Evolutionary conservation across 1,284 basidiomycete species (phyloP), one percentile per base, ranked within the genome.

Genomic region (Earliella scabrosa): DNA sequence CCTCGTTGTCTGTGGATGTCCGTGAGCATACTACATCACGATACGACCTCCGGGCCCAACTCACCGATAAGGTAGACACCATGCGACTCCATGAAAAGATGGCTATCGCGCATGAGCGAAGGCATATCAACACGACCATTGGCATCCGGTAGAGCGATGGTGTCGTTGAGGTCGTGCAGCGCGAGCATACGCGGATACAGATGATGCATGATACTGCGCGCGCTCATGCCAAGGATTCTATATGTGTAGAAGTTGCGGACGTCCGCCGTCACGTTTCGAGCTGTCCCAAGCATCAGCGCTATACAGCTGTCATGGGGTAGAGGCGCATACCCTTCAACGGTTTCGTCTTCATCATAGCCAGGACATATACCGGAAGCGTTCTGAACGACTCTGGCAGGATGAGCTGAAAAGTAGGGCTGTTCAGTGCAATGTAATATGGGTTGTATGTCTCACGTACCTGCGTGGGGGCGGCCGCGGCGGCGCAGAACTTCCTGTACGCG

Each of bases 301-400:
- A n/a, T n/a, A n/a, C n/a, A n/a, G n/a, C n/a, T n/a, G n/a, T n/a
- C n/a, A 27, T 43, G 20, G 44, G 44, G 41, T 40, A 32, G 39
- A 52, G 26, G 51, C 35, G 58, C 26, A 59, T 45, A 86, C 95
- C 93, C 86, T 98, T 97, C 41, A 99, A 75, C 24, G 95, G 87
- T 72, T 98, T 97, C 57, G 85, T 87, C 77, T 99, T 99, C 59
- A 91, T 84, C 58, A 99, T 84, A 6, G 88, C 89, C 6, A 99
- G 79, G 1, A 86, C 84, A 69, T 92, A 97, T 16, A 96, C 78
- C 0, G 96, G 95, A 50, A 99, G 80, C 2, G 92, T 82, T 71
- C 93, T 92, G 81, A 96, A 97, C 1, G 90, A 89, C 74, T 99
- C 97, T 1, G 97, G 97, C 31, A 99, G 85, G 62, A 99, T 93